Base-by-base conservation (phyloP, 2,329 filamentous ascomycete species). In the Tolypocladium amazonense region DNA sequence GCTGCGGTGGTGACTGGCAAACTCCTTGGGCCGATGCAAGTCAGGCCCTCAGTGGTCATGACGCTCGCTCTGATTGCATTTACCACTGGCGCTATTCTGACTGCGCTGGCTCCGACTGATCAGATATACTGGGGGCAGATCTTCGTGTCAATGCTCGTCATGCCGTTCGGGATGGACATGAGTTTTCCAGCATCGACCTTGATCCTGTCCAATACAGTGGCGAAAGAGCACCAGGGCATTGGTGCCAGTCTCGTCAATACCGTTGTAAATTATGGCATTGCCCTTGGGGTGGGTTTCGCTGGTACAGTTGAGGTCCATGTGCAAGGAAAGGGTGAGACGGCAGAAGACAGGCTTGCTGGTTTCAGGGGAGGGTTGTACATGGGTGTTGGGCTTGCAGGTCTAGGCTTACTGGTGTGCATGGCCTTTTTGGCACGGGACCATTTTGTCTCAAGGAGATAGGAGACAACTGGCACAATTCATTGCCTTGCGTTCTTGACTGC, bases 241-340 rank as follows among this genome's bases (percentile, higher is more conserved):
- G 78, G 72, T 0, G 77, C 75, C 12, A 82, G 78, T 23, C 68
- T 89, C 7, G 82, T 88, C 38, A 84, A 80, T 60, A 88, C 85
- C 0, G 76, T 87, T 14, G 81, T 89, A 62, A 88, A 90, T 69
- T 90, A 89, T 67, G 81, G 80, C 60, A 88, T 89, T 39, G 84
- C 83, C 1, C 70, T 89, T 3, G 85, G 83, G 0, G 75, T 90
- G 0, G 87, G 86, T 0, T 79, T 90, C 54, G 86, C 86, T 0
- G 86, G 85, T 0, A 88, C 84, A 0, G 79, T 88, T 2, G 84
- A 88, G 66, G 71, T 72, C 0, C 71, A 75, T 7, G 67, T 76
- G 0, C 65, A 69, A 4, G 58, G 63, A 0, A 72, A 68, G 0
- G 65, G 65, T 1, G 25, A 61, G 23, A 63, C 65, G 0, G 23